Percentiles rank a stretch among this genome's conserved stretches.
These are phyloP conservation scores for Fulvia fulva DNA, from an alignment of 2,329 filamentous ascomycete genomes.

Conservation along the genomic window DNA sequence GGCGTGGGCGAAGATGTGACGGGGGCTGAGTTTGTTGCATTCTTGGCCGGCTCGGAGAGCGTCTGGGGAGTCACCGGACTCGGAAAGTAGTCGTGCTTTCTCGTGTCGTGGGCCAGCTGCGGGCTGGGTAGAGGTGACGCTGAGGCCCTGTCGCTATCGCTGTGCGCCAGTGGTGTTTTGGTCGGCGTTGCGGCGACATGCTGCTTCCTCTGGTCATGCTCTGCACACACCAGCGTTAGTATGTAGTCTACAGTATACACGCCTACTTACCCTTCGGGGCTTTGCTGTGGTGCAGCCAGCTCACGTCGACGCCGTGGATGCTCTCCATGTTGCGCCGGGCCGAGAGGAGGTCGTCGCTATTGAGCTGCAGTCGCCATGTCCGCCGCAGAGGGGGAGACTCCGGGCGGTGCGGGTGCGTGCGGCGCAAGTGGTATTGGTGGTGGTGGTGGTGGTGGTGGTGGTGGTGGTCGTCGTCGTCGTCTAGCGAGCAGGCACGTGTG, in stretches of 20 bases:
- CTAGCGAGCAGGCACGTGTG: not conserved
- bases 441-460: not conserved
- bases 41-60: conserved; percentile 19
- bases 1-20: conserved; percentile 20
- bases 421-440: not conserved
- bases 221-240: not conserved
- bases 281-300: conserved; percentile 20
- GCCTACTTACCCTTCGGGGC: conserved; percentile 13
- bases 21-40: conserved; percentile 21
- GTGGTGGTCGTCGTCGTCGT: not conserved
- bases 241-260: not conserved
- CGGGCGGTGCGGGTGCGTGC: not conserved
- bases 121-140: conserved; percentile 7
- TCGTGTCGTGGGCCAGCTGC: conserved; percentile 4
- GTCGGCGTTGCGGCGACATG: not conserved
- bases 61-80: conserved; percentile 22
- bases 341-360: conserved; percentile 6
- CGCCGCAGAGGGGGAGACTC: not conserved
- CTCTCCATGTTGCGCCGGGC: conserved; percentile 19
- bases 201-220: conserved; percentile 7
- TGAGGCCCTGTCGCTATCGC: not conserved
- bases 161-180: not conserved
- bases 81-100: conserved; percentile 16
- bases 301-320: conserved; percentile 23
- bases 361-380: conserved; percentile 17